Evolutionary conservation across 495 filamentous ascomycete genomes (phyloP).

Genomic region (Xylaria castorea): DNA sequence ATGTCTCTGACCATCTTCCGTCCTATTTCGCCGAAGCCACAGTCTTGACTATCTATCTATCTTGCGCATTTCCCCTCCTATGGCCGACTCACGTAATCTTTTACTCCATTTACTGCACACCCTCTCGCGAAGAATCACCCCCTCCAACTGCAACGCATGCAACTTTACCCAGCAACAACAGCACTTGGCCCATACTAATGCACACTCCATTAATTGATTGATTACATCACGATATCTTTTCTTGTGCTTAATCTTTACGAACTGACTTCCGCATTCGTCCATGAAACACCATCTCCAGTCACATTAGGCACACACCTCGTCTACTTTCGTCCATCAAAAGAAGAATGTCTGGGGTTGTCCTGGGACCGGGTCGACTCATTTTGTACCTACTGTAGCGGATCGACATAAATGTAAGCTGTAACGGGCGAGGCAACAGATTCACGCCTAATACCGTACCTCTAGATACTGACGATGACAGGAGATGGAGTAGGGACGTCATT

Average conservation of each 20-base stretch:
- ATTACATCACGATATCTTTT: slow-evolving; percentile 25
- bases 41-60: not conserved
- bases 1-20: not conserved
- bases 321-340: slow-evolving; percentile 1
- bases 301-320: slow-evolving; percentile 16
- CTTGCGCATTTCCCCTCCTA: slow-evolving; percentile 8
- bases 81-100: slow-evolving; percentile 20
- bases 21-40: slow-evolving; percentile 3
- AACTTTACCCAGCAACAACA: slow-evolving; percentile 10
- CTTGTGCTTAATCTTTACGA: slow-evolving; percentile 3
- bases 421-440: not conserved
- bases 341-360: not conserved
- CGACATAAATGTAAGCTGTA: not conserved
- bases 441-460: not conserved
- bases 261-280: slow-evolving; percentile 22
- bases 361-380: not conserved
- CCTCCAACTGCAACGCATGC: slow-evolving; percentile 6
- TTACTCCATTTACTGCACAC: slow-evolving; percentile 10
- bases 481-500: not conserved
- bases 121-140: slow-evolving; percentile 18
- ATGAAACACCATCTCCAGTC: slow-evolving; percentile 15
- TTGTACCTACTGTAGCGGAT: not conserved
- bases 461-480: not conserved
- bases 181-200: not conserved
- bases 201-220: not conserved